A percentile compares a stretch with the other conserved stretches of the same genome.
Evolutionary conservation across 192 early-diverging fungal species (phyloP).

Genomic region (Radiomyces spectabilis): DNA sequence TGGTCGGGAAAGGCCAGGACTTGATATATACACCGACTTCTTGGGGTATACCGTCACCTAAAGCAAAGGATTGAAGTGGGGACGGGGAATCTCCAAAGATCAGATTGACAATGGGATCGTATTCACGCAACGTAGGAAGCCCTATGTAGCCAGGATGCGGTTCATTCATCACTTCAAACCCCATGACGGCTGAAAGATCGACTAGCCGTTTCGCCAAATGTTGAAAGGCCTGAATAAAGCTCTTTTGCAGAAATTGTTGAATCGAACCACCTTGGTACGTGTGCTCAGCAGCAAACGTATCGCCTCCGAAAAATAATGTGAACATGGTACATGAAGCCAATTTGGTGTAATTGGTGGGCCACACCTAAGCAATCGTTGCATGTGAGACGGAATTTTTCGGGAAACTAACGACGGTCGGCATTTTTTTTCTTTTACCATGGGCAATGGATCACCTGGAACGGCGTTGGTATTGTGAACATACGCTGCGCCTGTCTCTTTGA

Average conservation of each 20-base stretch:
- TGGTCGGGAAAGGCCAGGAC: constrained; percentile 70
- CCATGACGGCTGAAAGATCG: constrained; percentile 59
- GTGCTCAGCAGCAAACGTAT: constrained; percentile 63
- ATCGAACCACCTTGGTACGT: constrained; percentile 56
- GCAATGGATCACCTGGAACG: constrained; percentile 35
- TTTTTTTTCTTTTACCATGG: constrained; percentile 14
- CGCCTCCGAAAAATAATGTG: constrained; percentile 73
- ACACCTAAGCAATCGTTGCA: constrained; percentile 48
- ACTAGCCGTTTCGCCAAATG: constrained; percentile 63
- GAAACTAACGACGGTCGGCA: too few relatives aligned
- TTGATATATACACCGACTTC: constrained; percentile 71
- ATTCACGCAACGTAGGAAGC: constrained; percentile 44
- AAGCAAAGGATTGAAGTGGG: constrained; percentile 68
- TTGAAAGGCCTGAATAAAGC: constrained; percentile 58
- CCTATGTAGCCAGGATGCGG: constrained; percentile 67
- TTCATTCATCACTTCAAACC: constrained; percentile 67
- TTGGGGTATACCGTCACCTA: constrained; percentile 62
- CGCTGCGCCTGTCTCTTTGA: constrained; percentile 71
- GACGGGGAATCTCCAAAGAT: constrained; percentile 64
- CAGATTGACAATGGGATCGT: constrained; percentile 57
- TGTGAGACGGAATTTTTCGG: too few relatives aligned
- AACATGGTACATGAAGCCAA: constrained; percentile 81
- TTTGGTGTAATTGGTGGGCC: constrained; percentile 88
- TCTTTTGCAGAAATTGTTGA: constrained; percentile 59
- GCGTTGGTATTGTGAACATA: constrained; percentile 67